Conservation (phyloP, 164 flowering plant species). For the Berberis thunbergii region DNA sequence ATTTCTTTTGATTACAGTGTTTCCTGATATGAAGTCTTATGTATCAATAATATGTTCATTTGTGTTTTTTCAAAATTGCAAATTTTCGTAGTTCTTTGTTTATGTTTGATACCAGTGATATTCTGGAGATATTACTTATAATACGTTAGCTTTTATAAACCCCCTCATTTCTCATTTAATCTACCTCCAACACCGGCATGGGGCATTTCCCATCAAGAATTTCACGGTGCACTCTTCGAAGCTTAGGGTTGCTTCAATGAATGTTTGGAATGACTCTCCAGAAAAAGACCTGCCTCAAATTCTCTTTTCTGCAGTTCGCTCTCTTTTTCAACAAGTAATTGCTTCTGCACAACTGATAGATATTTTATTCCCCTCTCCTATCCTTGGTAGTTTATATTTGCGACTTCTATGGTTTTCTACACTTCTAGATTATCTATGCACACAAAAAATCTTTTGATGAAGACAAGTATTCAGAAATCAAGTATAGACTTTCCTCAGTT, state of each 20-base stretch:
- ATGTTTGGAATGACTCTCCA: constrained; percentile 46
- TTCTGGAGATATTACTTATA: neutral
- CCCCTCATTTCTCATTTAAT: neutral
- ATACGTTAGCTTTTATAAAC: neutral
- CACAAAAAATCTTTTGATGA: constrained; percentile 60
- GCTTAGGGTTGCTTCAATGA: constrained; percentile 45
- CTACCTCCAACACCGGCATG: constrained; percentile 26
- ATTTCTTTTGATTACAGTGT: too few species aligned
- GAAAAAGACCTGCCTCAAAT: constrained; percentile 15
- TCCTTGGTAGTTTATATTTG: too few species aligned
- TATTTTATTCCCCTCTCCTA: neutral
- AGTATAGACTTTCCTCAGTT: constrained; percentile 26
- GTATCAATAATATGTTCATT: too few species aligned
- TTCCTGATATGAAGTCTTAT: too few species aligned
- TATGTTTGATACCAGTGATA: too few species aligned
- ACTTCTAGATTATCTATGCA: constrained; percentile 58
- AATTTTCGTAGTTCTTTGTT: too few species aligned
- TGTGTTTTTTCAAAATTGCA: too few species aligned
- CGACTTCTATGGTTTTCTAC: constrained; percentile 3
- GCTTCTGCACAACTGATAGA: neutral
- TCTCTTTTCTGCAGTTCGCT: constrained; percentile 44
- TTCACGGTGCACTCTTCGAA: constrained; percentile 35
- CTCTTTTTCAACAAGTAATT: constrained; percentile 63
- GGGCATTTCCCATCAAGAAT: constrained; percentile 42
- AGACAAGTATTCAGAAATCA: constrained; percentile 36